A percentile compares a stretch with the other conserved stretches of the same genome.
Conservation (phyloP, 192 early-diverging fungal genomes). For the Gaertneriomyces semiglobifer region DNA sequence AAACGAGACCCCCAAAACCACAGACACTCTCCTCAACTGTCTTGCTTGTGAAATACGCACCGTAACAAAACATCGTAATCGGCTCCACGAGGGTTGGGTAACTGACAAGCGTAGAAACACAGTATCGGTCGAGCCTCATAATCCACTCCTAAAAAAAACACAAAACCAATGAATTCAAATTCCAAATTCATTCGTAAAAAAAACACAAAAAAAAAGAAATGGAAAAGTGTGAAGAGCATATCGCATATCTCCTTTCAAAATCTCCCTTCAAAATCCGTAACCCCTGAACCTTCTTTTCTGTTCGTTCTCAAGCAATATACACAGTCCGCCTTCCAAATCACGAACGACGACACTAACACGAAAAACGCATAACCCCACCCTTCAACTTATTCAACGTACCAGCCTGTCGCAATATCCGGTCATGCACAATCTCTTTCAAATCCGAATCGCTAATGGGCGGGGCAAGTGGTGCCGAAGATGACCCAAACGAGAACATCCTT, state of each 20-base stretch:
- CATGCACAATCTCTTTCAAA: conserved; percentile 13
- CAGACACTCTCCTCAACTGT: no score
- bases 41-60: no score
- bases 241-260: background rate
- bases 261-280: background rate
- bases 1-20: no score
- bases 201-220: no score
- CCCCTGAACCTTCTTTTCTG: no score
- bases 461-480: conserved; percentile 5
- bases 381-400: no score
- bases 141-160: conserved; percentile 72
- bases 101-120: conserved; percentile 75
- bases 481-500: conserved; percentile 7
- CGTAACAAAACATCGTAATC: conserved; percentile 82
- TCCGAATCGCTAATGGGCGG: background rate
- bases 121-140: conserved; percentile 78
- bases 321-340: no score
- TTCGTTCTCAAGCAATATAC: no score
- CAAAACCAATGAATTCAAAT: background rate
- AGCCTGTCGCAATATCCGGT: conserved; percentile 10
- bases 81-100: conserved; percentile 78
- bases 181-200: no score
- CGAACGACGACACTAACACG: no score
- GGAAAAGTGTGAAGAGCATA: no score
- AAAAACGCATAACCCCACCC: no score